Percentiles rank a stretch among this genome's conserved stretches.
phyloP scores from a whole-genome alignment of 495 filamentous ascomycete species.

The Trichocladium uniseriatum region DNA sequence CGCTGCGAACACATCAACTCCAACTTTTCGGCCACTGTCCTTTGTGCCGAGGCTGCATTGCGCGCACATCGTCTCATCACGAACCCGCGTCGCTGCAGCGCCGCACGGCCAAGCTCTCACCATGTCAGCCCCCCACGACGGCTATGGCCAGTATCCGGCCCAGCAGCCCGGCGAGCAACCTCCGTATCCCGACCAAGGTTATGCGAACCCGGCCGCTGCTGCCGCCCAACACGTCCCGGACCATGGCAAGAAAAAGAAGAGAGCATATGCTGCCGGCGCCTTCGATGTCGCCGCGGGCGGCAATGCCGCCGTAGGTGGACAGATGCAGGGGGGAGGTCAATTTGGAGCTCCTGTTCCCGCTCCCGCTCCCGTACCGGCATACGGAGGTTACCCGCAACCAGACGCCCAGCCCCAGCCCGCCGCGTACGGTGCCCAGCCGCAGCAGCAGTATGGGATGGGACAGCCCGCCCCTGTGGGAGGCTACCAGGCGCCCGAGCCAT shows the following conservation, averaged over 20 bases:
- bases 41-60: conserved; percentile 8
- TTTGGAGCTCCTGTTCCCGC: conserved; percentile 28
- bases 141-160: conserved; percentile 52
- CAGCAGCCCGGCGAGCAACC: conserved; percentile 47
- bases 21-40: neutral
- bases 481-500: conserved; percentile 58
- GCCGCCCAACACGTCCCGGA: conserved; percentile 37
- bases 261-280: conserved; percentile 85
- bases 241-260: conserved; percentile 67
- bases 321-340: conserved; percentile 27
- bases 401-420: conserved; percentile 49
- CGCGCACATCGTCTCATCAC: conserved; percentile 1
- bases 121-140: conserved; percentile 49
- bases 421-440: conserved; percentile 39
- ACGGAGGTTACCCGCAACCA: conserved; percentile 53
- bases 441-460: conserved; percentile 38
- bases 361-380: conserved; percentile 26
- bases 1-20: neutral
- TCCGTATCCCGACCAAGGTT: conserved; percentile 31
- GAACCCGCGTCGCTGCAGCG: conserved; percentile 6
- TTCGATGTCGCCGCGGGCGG: conserved; percentile 88
- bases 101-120: conserved; percentile 19
- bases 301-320: conserved; percentile 59
- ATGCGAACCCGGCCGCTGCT: conserved; percentile 29
- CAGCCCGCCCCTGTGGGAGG: conserved; percentile 38